Conservation (phyloP, 768 basidiomycete species). For the Lenzites betulinus region DNA sequence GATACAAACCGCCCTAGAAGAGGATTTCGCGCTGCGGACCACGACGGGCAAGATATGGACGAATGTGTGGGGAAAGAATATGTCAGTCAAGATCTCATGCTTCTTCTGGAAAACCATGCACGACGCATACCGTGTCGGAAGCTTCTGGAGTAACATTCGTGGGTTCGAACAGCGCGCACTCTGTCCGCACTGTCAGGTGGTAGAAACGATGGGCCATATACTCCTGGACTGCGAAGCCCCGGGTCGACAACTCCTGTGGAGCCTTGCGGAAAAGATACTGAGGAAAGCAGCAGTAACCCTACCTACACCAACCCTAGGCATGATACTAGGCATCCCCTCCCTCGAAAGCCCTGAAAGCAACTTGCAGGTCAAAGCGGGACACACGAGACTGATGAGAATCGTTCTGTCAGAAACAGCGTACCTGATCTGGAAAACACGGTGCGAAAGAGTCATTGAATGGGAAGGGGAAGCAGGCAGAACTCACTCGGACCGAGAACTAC, state of each 20-base stretch:
- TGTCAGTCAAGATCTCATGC: background rate
- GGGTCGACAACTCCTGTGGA: constrained; percentile 9
- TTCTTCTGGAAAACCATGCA: constrained; percentile 20
- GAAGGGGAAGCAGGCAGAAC: background rate
- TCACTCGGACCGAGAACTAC: background rate
- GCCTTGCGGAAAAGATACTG: constrained; percentile 1
- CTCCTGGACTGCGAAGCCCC: constrained; percentile 16
- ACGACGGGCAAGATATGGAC: background rate
- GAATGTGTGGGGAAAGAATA: background rate
- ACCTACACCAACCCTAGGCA: background rate
- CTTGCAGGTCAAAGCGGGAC: background rate
- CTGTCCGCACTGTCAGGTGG: constrained; percentile 17
- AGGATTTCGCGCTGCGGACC: too few species aligned
- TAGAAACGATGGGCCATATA: constrained; percentile 27
- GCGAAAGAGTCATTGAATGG: constrained; percentile 8
- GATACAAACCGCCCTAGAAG: background rate
- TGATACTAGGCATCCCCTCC: constrained; percentile 1
- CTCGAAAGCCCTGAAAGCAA: background rate
- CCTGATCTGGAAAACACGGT: constrained; percentile 21
- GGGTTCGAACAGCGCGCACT: constrained; percentile 3
- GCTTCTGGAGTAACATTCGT: constrained; percentile 21
- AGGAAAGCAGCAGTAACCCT: background rate
- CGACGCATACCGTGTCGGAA: constrained; percentile 2
- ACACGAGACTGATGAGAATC: background rate
- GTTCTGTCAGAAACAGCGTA: constrained; percentile 9